phyloP scores from a whole-genome alignment of 768 basidiomycete genomes.

The Tylopilus subfusipes region DNA sequence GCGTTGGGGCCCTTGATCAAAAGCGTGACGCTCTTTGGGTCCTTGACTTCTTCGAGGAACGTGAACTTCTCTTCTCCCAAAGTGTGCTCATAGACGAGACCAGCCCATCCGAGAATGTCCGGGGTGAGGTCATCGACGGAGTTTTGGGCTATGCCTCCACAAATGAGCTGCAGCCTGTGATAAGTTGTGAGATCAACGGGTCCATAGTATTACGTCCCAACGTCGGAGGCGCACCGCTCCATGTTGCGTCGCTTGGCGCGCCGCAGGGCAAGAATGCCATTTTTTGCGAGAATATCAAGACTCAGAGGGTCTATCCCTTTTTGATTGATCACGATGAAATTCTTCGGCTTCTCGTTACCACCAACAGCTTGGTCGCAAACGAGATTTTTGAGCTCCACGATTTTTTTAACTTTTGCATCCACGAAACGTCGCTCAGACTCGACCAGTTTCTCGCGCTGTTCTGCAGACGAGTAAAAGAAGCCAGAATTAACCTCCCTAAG shows the following conservation, averaged over 20 bases:
- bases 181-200: constrained; percentile 8
- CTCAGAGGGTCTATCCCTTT: constrained; percentile 99
- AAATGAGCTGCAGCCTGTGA: constrained; percentile 81
- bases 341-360: constrained; percentile 74
- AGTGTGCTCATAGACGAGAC: constrained; percentile 97
- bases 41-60: constrained; percentile 94
- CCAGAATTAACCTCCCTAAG: constrained; percentile 96
- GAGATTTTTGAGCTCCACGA: constrained; percentile 92
- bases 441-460: constrained; percentile 97
- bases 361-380: constrained; percentile 94
- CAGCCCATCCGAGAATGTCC: constrained; percentile 92
- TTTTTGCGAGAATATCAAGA: constrained; percentile 93
- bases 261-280: constrained; percentile 91
- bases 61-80: constrained; percentile 99
- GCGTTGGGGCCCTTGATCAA: constrained; percentile 97
- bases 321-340: constrained; percentile 95
- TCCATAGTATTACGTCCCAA: constrained; percentile 33
- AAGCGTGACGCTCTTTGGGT: constrained; percentile 92
- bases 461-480: constrained; percentile 98
- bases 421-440: constrained; percentile 95
- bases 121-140: constrained; percentile 95
- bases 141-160: constrained; percentile 95
- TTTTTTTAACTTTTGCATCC: constrained; percentile 92
- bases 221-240: constrained; percentile 66
- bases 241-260: constrained; percentile 98